Evolutionary conservation across 2,329 filamentous ascomycete genomes (phyloP), one percentile per base, ranked within the genome.

Genomic region (Claviceps purpurea): DNA sequence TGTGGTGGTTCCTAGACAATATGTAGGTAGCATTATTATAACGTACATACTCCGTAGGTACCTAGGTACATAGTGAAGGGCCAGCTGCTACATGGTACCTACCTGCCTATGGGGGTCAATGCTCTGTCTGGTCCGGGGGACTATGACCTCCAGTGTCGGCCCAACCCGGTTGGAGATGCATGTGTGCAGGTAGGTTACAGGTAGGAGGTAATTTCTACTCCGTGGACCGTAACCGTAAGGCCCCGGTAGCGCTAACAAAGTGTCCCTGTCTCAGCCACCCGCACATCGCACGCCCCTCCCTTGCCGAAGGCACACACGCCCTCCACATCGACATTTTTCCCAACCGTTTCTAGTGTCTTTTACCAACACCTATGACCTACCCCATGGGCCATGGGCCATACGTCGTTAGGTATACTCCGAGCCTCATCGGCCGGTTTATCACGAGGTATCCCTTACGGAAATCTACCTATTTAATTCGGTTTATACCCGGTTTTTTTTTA

Each of bases 371-470:
- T 50, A 7, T 18, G 18, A 22, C 24, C 30, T 34, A 34, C 10
- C 3, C 30, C 10, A 11, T 11, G 30, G 1, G 8, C 30, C 10
- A 11, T 11, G 30, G 1, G 14, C 18, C 10, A 43, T 39, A 26
- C 26, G 10, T 34, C 30, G 10, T 34, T 34, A 30, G 30, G 10
- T 34, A 44, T 40, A 52, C 51, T 51, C 54, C 49, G 51, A 55
- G 54, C 51, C 49, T 53, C 51, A 53, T 51, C 54, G 51, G 51
- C 42, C 45, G 46, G 34, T 45, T 39, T 24, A 46, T 41, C 39
- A 49, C 26, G 45, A 38, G 50, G 5, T 26, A 11, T 30, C 26
- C 8, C 26, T 30, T 30, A 30, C 26, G 30, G 1, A 11, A 1
- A 34, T 43, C 47, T 18, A 18, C 18, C 18, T 14, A 44, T 50